Evolutionary conservation across 139 green algal species (phyloP).

Genomic region (Eudorina sp.): DNA sequence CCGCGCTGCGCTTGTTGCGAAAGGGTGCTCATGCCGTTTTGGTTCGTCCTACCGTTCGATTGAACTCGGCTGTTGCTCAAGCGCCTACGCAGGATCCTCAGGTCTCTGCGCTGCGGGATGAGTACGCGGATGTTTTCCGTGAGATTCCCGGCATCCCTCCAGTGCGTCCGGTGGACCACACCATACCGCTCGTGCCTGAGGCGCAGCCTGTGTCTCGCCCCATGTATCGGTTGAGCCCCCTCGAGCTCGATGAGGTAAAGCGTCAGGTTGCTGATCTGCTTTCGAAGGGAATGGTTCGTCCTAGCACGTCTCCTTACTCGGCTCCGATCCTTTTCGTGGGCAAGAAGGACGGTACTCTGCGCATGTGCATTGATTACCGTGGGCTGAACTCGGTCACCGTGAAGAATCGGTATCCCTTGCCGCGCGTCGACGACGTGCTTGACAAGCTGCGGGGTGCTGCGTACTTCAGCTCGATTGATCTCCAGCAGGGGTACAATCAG

Average conservation of each 20-base stretch:
- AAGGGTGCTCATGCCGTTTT: not conserved
- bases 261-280: slow-evolving; percentile 18
- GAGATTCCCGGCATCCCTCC: slow-evolving; percentile 34
- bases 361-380: slow-evolving; percentile 51
- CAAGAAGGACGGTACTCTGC: slow-evolving; percentile 50
- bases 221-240: slow-evolving; percentile 21
- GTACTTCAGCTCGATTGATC: not conserved
- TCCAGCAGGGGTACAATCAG: slow-evolving; percentile 31
- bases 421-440: slow-evolving; percentile 33
- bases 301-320: not conserved
- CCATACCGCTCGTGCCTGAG: slow-evolving; percentile 25
- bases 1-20: not conserved
- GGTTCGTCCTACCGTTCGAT: not conserved
- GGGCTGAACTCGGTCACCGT: slow-evolving; percentile 44
- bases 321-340: slow-evolving; percentile 13
- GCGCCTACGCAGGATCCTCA: not conserved
- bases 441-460: slow-evolving; percentile 21
- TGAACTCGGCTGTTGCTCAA: not conserved
- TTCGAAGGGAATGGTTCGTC: slow-evolving; percentile 26
- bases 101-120: not conserved
- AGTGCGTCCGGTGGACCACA: slow-evolving; percentile 8
- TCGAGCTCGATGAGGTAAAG: slow-evolving; percentile 19
- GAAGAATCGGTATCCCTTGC: slow-evolving; percentile 52
- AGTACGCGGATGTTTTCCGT: not conserved
- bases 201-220: not conserved